Evolutionary conservation across 139 green algal genomes (phyloP), one percentile per base, ranked within the genome.

Genomic region (Parachlorella kessleri): DNA sequence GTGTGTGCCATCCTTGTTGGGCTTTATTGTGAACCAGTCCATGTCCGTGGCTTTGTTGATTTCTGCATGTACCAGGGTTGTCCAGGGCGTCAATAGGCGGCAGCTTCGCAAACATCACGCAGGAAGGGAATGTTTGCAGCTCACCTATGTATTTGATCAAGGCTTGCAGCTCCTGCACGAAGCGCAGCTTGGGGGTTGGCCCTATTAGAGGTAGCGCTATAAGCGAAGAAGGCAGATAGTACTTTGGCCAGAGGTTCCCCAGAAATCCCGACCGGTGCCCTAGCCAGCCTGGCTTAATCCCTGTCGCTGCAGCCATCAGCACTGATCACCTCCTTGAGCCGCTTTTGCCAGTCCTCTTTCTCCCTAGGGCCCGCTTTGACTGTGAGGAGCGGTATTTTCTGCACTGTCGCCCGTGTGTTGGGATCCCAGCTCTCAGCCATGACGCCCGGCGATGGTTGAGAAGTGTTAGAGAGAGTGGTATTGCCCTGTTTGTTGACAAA

Each of bases 71-170:
- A n/a, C n/a, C n/a, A n/a, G n/a, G n/a, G n/a, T n/a, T n/a, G n/a
- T n/a, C n/a, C n/a, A n/a, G n/a, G n/a, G n/a, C n/a, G n/a, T n/a
- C n/a, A n/a, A n/a, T n/a, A n/a, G n/a, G n/a, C n/a, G n/a, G n/a
- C n/a, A n/a, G n/a, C n/a, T n/a, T n/a, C n/a, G n/a, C n/a, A n/a
- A n/a, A n/a, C n/a, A n/a, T n/a, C n/a, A n/a, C n/a, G n/a, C n/a
- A n/a, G n/a, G n/a, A n/a, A n/a, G n/a, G n/a, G n/a, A n/a, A n/a
- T n/a, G n/a, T n/a, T n/a, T n/a, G n/a, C n/a, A n/a, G n/a, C n/a
- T n/a, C n/a, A n/a, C n/a, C n/a, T 38, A 99, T 95, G 86, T 98
- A 99, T 33, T 90, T 86, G 78, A 98, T 99, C n/a, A 99, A 81
- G 2, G 93, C 91, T 64, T 91, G 83, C 48, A 97, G 84, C 82